These are phyloP conservation scores for Globisporangium camurandrum DNA, from an alignment of 352 stramenopile species.

Conservation along the genomic window DNA sequence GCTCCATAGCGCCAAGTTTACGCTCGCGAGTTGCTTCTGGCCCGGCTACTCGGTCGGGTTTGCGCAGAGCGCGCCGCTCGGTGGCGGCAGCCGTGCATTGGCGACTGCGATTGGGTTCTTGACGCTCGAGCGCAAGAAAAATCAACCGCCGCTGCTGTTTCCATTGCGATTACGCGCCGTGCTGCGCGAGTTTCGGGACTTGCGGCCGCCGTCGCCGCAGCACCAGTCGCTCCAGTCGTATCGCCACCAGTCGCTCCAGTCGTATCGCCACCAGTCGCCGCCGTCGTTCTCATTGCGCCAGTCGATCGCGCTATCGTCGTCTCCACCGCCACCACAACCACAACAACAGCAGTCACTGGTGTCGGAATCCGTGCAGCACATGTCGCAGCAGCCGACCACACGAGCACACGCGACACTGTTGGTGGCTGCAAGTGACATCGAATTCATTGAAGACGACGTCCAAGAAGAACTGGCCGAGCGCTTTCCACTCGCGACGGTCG, in stretches of 20 bases:
- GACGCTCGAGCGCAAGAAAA: constrained; percentile 63
- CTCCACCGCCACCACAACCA: background rate
- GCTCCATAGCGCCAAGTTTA: constrained; percentile 42
- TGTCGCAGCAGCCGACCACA: background rate
- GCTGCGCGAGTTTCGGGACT: constrained; percentile 21
- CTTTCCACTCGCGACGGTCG: constrained; percentile 27
- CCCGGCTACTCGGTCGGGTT: constrained; percentile 39
- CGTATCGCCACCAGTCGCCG: too few species aligned
- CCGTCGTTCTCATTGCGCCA: too few species aligned
- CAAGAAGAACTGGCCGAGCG: constrained; percentile 23
- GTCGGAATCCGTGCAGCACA: too few species aligned
- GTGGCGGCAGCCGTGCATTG: constrained; percentile 33
- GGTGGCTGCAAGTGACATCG: constrained; percentile 41
- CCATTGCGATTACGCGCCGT: constrained; percentile 50
- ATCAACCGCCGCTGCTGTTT: constrained; percentile 48
- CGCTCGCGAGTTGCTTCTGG: constrained; percentile 51
- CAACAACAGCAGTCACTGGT: background rate
- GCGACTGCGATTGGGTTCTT: constrained; percentile 51
- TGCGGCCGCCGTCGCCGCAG: constrained; percentile 14
- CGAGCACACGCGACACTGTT: constrained; percentile 20
- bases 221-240: too few species aligned
- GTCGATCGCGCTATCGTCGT: background rate
- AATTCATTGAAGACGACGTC: constrained; percentile 41
- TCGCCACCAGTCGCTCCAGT: too few species aligned
- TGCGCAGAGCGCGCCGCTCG: constrained; percentile 44